These are phyloP conservation scores for Leptodermis oblonga DNA, from an alignment of 257 asterid genomes.

Conservation along the genomic window DNA sequence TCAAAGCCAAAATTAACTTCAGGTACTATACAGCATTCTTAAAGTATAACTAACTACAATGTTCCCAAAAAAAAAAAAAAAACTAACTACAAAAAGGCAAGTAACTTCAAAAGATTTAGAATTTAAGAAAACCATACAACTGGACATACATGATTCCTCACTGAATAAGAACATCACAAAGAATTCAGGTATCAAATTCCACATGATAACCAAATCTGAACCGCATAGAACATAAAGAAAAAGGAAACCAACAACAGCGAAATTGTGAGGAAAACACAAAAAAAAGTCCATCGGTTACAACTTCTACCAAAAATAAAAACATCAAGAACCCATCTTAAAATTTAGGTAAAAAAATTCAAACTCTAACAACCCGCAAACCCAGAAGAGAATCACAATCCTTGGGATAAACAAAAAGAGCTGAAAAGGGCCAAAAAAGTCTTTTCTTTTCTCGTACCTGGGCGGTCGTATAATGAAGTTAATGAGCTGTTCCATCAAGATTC, in stretches of 20 bases:
- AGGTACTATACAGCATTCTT: too few species aligned
- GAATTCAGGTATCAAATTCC: background rate
- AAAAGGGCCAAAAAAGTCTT: conserved; percentile 1
- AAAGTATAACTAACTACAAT: too few species aligned
- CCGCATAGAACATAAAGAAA: background rate
- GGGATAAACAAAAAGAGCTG: background rate
- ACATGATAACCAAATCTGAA: conserved; percentile 10
- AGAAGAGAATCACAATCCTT: background rate
- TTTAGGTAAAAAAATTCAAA: conserved; percentile 30
- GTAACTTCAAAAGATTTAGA: background rate
- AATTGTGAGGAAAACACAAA: background rate
- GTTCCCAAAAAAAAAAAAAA: background rate
- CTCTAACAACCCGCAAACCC: conserved; percentile 17
- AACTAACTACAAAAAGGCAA: background rate
- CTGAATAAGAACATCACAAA: background rate
- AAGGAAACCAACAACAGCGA: conserved; percentile 5
- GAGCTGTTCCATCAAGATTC: conserved; percentile 86
- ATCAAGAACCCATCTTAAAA: conserved; percentile 20
- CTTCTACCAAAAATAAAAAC: conserved; percentile 5
- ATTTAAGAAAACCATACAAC: background rate
- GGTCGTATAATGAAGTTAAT: conserved; percentile 95
- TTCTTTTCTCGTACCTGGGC: conserved; percentile 61
- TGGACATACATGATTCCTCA: background rate
- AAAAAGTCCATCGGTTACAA: background rate
- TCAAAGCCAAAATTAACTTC: background rate